These are phyloP conservation scores for Thalia dealbata DNA, from an alignment of 176 grass and related monocot genomes.

Conservation along the genomic window DNA sequence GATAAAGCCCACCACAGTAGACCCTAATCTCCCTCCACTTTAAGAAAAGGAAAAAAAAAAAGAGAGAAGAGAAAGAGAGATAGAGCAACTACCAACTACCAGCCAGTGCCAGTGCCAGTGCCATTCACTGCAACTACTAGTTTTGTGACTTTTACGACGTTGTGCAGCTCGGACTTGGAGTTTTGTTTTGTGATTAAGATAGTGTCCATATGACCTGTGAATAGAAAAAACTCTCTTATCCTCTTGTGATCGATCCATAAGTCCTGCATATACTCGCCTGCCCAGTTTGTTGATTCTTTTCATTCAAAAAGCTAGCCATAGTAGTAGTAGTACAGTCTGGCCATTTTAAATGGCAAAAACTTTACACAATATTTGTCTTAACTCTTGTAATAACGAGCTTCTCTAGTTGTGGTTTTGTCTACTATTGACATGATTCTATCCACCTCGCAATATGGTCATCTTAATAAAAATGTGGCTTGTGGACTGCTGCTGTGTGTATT, in stretches of 20 bases:
- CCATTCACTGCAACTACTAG: not conserved
- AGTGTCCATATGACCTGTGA: not conserved
- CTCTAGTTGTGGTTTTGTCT: too few relatives aligned
- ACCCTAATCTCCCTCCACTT: not conserved
- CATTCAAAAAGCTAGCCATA: not conserved
- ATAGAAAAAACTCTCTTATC: not conserved
- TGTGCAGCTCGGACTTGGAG: not conserved
- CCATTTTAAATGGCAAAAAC: too few relatives aligned
- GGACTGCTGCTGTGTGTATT: too few relatives aligned
- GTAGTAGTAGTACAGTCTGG: not conserved
- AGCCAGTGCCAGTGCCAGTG: not conserved
- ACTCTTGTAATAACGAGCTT: too few relatives aligned
- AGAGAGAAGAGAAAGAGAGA: not conserved
- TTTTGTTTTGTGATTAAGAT: not conserved
- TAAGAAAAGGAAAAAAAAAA: too few relatives aligned
- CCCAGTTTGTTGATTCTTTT: constrained; percentile 3
- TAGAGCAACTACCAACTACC: not conserved
- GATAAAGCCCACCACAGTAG: not conserved
- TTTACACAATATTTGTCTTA: too few relatives aligned
- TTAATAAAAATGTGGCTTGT: too few relatives aligned
- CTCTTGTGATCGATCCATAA: not conserved
- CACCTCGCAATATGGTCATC: too few relatives aligned
- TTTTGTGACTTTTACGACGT: not conserved
- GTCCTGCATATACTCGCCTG: not conserved
- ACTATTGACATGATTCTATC: too few relatives aligned